Conservation (phyloP, 2,329 filamentous ascomycete genomes). For the Chaetomium strumarium region DNA sequence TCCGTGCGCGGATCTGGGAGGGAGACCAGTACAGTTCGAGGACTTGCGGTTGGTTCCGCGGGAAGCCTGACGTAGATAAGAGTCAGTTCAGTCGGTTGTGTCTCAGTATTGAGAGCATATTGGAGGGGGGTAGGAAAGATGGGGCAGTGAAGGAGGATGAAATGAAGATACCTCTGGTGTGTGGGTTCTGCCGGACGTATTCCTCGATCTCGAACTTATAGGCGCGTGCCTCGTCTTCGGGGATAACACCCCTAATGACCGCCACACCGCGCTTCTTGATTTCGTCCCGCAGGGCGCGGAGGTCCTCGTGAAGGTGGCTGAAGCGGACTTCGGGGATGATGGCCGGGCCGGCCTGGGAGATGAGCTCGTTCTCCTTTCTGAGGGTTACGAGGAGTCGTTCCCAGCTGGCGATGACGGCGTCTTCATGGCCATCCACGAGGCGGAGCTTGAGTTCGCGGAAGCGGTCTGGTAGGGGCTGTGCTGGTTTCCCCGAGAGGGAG, state of each 20-base stretch:
- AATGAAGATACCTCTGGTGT: slow-evolving; percentile 41
- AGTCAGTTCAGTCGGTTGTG: neutral
- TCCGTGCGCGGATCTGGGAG: slow-evolving; percentile 61
- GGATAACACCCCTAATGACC: slow-evolving; percentile 61
- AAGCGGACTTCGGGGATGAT: slow-evolving; percentile 51
- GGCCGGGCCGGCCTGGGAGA: slow-evolving; percentile 39
- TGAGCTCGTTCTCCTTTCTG: slow-evolving; percentile 30
- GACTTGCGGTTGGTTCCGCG: slow-evolving; percentile 59
- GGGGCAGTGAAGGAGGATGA: neutral
- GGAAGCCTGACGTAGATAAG: slow-evolving; percentile 64
- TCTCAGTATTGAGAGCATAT: neutral
- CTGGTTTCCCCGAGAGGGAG: slow-evolving; percentile 46
- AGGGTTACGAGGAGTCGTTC: slow-evolving; percentile 23
- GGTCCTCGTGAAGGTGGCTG: slow-evolving; percentile 35
- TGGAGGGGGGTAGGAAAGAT: neutral
- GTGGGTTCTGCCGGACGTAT: slow-evolving; percentile 60
- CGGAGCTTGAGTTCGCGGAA: slow-evolving; percentile 52
- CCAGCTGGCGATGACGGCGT: slow-evolving; percentile 34
- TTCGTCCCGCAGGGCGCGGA: slow-evolving; percentile 37
- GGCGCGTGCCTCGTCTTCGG: slow-evolving; percentile 53
- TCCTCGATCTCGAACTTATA: slow-evolving; percentile 61
- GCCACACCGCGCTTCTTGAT: slow-evolving; percentile 56
- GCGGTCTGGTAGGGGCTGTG: slow-evolving; percentile 45
- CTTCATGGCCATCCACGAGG: slow-evolving; percentile 45
- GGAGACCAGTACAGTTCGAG: slow-evolving; percentile 72